These are phyloP conservation scores for Plasmodium gallinaceum DNA, from an alignment of 169 alveolate genomes.

Conservation along the genomic window DNA sequence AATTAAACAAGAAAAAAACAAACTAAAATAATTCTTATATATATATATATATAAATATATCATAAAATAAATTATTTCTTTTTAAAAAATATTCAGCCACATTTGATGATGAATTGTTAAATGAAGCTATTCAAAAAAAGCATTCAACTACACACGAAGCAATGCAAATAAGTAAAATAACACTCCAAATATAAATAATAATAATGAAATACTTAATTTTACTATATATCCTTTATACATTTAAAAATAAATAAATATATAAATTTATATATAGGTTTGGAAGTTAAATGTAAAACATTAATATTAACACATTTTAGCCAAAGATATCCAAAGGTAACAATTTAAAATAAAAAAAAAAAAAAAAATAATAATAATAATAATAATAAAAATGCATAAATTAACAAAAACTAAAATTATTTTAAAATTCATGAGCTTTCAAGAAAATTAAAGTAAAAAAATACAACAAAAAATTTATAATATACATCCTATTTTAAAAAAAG, in stretches of 20 bases:
- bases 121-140: constrained; percentile 88
- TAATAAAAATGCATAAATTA: too few species aligned
- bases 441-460: too few species aligned
- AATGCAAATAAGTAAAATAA: constrained; percentile 79
- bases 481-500: too few species aligned
- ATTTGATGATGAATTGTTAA: constrained; percentile 83
- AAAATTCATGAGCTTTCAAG: too few species aligned
- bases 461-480: too few species aligned
- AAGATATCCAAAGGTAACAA: constrained; percentile 89
- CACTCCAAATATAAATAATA: background rate
- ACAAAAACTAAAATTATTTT: too few species aligned
- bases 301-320: constrained; percentile 94
- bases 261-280: constrained; percentile 26
- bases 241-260: background rate
- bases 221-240: background rate
- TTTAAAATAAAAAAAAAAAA: constrained; percentile 9
- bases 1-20: constrained; percentile 7
- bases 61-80: background rate
- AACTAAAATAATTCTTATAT: constrained; percentile 1
- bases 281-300: constrained; percentile 81
- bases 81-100: constrained; percentile 81
- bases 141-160: constrained; percentile 86
- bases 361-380: background rate
- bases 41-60: background rate
- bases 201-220: background rate